Evolutionary conservation across 2,329 filamentous ascomycete species (phyloP).

Genomic region (Xylaria sp.): DNA sequence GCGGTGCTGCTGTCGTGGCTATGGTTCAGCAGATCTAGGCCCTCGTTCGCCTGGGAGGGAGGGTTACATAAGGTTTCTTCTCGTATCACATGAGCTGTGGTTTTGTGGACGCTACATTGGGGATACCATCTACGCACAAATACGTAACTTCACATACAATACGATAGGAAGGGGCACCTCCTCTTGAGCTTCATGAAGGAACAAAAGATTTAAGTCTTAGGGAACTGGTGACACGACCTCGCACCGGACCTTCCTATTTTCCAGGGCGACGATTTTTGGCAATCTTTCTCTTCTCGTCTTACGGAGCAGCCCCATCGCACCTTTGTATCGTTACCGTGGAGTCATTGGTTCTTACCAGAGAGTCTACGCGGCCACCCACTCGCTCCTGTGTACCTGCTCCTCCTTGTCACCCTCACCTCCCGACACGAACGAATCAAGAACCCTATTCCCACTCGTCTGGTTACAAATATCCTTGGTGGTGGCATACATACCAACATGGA

Average conservation of each 20-base stretch:
- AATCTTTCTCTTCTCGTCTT: neutral
- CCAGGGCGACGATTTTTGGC: neutral
- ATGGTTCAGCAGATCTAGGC: constrained; percentile 29
- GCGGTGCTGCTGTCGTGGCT: constrained; percentile 27
- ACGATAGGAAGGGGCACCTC: neutral
- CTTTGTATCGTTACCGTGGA: neutral
- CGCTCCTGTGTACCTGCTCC: neutral
- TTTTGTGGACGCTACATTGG: constrained; percentile 9
- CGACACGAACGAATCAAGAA: neutral
- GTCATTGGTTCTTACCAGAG: neutral
- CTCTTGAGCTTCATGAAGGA: neutral
- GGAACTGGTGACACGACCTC: neutral
- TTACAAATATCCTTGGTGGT: neutral
- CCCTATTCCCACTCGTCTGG: neutral
- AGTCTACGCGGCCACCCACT: neutral
- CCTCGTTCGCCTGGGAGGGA: neutral
- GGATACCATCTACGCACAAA: neutral
- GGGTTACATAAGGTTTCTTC: neutral
- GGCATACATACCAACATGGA: neutral
- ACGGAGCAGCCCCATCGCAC: neutral
- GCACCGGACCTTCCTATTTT: constrained; percentile 2
- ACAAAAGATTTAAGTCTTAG: neutral
- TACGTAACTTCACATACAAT: neutral
- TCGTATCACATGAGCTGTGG: constrained; percentile 1
- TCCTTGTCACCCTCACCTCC: constrained; percentile 5